Conservation (phyloP, 2,329 filamentous ascomycete species). For the Cytospora mali region DNA sequence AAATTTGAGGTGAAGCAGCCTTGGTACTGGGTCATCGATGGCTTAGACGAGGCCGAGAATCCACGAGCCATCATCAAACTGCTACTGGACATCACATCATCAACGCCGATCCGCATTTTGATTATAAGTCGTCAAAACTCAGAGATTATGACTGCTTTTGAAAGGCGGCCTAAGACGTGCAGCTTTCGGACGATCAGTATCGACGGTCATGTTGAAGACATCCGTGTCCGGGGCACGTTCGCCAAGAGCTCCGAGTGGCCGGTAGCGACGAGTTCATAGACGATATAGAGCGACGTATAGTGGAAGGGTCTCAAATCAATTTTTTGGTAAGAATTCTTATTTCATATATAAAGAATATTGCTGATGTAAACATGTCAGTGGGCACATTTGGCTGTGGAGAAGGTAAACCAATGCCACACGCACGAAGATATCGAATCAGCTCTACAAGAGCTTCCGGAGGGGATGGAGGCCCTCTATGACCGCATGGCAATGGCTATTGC, state of each 20-base stretch:
- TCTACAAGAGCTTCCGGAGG: not conserved
- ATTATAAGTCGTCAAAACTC: not conserved
- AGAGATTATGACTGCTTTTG: not conserved
- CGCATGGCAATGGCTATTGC: not conserved
- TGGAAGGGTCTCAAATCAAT: not conserved
- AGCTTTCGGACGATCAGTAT: not conserved
- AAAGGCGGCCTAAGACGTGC: not conserved
- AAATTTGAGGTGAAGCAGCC: not conserved
- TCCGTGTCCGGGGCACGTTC: not conserved
- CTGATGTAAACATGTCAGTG: not conserved
- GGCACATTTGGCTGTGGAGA: not conserved
- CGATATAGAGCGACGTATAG: not conserved
- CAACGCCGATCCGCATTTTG: not conserved
- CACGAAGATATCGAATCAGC: not conserved
- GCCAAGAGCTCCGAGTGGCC: not conserved
- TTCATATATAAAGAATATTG: too few species aligned
- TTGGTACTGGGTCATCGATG: slow-evolving; percentile 8
- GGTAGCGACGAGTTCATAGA: not conserved
- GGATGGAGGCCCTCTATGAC: not conserved
- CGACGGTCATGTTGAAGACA: not conserved
- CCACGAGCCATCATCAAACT: not conserved
- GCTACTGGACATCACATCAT: not conserved
- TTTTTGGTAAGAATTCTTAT: not conserved
- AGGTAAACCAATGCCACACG: not conserved
- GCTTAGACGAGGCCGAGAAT: slow-evolving; percentile 1